phyloP scores from a whole-genome alignment of 805 yeast genomes.

The Metschnikowia sp. region DNA sequence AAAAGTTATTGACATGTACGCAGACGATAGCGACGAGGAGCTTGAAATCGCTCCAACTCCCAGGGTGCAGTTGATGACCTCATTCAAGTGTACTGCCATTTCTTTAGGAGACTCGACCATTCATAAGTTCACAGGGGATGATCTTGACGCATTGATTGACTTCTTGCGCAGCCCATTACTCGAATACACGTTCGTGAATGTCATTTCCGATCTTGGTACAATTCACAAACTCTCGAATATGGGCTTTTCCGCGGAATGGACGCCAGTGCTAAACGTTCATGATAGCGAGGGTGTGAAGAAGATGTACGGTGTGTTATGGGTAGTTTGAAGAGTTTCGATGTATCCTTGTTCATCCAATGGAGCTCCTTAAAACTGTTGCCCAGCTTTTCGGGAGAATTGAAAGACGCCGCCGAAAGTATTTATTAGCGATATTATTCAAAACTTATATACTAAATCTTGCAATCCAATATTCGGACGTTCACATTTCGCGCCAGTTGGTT shows the following conservation, averaged over 20 bases:
- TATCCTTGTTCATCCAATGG: no score
- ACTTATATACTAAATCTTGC: no score
- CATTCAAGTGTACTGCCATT: constrained; percentile 2
- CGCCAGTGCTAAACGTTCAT: constrained; percentile 16
- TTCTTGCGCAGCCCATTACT: constrained; percentile 10
- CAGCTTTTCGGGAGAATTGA: no score
- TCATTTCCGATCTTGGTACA: constrained; percentile 8
- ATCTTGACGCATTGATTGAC: constrained; percentile 5
- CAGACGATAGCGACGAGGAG: constrained; percentile 30
- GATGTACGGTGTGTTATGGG: constrained; percentile 13
- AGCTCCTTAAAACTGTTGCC: no score
- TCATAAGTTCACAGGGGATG: constrained; percentile 7
- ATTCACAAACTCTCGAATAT: constrained; percentile 10
- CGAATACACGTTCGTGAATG: constrained; percentile 6
- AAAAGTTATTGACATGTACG: constrained; percentile 32
- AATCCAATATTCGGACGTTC: no score
- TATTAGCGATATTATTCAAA: no score
- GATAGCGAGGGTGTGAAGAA: constrained; percentile 10
- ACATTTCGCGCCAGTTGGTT: no score
- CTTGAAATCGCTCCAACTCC: not conserved
- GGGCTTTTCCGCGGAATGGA: constrained; percentile 18
- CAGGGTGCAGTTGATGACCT: not conserved
- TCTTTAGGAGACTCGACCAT: constrained; percentile 4
- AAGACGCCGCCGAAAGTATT: no score
- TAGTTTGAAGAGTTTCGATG: not conserved